Evolutionary conservation across 1,284 basidiomycete genomes (phyloP), one percentile per base, ranked within the genome.

Genomic region (Cerioporus squamosus): DNA sequence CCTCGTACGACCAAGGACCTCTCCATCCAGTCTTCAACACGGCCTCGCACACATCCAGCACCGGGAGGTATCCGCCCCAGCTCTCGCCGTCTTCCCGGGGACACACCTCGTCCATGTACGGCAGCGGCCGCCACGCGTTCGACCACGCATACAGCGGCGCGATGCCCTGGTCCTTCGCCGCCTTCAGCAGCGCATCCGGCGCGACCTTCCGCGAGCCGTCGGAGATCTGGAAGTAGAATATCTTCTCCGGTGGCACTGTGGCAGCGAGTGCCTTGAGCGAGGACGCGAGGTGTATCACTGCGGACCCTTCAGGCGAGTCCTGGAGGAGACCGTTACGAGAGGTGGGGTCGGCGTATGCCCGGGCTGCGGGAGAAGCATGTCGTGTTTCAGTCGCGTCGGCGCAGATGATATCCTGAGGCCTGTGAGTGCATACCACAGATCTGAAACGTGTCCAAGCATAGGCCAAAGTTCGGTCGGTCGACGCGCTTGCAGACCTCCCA

Each of bases 371-470:
- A 36, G 14, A 36, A 36, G 33, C 29, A 29, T 2, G 29, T 7
- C 5, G 29, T 29, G 29, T 10, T 10, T 9, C 3, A 10, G 5
- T 29, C 29, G 10, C n/a, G n/a, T n/a, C n/a, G 29, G 29, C 7
- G 10, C 2, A 5, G 29, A 29, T 7, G 9, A 29, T 29, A 9
- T 29, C 29, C 7, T 29, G 29, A 29, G 2, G 29, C 29, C 8
- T 29, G 10, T 29, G 29, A 29, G 10, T 29, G 29, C 29, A 10
- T 55, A 70, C 70, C 68, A 40, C 64, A 67, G 10, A 72, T 72
- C 29, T 72, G 71, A 53, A 72, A 72, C 1, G 70, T 74, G 49
- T 73, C 72, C 18, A 74, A 67, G 53, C 72, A 74, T n/a, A 73
- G 62, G 10, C 69, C 69, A 52, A 72, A 72, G 53, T 73, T 72